phyloP scores from a whole-genome alignment of 2,329 filamentous ascomycete species.

The Monosporascus sp. region DNA sequence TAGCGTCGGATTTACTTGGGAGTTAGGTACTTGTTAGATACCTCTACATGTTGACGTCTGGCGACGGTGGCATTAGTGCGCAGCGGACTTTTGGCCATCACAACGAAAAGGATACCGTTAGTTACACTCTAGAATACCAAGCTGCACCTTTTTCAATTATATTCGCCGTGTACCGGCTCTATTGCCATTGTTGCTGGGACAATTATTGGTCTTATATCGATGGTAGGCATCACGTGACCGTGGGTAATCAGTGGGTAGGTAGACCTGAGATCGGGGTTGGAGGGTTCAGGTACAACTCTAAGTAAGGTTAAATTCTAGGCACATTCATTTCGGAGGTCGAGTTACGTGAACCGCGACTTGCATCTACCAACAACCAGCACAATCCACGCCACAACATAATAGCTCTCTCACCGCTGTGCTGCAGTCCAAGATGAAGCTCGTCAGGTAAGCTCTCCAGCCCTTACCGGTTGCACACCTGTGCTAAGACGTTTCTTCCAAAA shows the following conservation, averaged over 20 bases:
- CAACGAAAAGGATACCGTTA: not conserved
- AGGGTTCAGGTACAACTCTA: too few relatives aligned
- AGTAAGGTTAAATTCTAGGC: too few relatives aligned
- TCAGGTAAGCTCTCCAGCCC: slow-evolving; percentile 62
- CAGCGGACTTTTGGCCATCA: not conserved
- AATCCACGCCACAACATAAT: not conserved
- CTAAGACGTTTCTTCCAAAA: slow-evolving; percentile 34
- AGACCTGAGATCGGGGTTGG: too few relatives aligned
- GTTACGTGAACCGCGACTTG: too few relatives aligned
- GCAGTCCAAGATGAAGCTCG: slow-evolving; percentile 78
- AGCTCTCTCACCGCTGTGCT: not conserved
- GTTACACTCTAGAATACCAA: not conserved
- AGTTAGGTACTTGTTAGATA: not conserved
- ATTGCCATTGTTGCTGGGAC: too few relatives aligned
- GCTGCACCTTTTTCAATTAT: too few relatives aligned
- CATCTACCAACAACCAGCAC: not conserved
- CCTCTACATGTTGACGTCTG: not conserved
- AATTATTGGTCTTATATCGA: too few relatives aligned
- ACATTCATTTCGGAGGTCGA: too few relatives aligned
- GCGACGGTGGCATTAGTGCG: not conserved
- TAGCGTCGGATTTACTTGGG: not conserved
- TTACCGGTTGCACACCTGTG: slow-evolving; percentile 37
- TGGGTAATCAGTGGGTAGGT: too few relatives aligned
- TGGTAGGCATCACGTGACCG: too few relatives aligned
- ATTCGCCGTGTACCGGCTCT: too few relatives aligned